Percentiles rank a stretch among this genome's conserved stretches.
phyloP scores from a whole-genome alignment of 2,329 filamentous ascomycete species.

The Sclerotinia nivalis region DNA sequence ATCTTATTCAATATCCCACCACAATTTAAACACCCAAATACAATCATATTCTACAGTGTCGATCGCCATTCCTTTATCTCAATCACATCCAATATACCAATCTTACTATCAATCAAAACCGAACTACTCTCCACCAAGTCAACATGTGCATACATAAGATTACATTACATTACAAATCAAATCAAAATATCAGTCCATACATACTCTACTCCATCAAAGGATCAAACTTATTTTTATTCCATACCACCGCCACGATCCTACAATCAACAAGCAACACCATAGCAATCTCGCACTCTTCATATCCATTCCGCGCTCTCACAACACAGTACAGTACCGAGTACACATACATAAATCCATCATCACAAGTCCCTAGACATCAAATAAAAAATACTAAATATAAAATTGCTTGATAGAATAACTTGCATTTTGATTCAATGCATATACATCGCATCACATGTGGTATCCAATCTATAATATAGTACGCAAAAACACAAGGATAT shows the following conservation, averaged over 20 bases:
- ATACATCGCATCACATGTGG: background rate
- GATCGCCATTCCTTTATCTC: too few relatives aligned
- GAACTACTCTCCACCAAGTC: background rate
- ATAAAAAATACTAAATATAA: background rate
- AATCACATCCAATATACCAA: too few relatives aligned
- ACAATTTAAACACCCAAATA: too few relatives aligned
- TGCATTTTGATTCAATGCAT: background rate
- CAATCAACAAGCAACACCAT: too few relatives aligned
- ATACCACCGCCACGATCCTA: too few relatives aligned
- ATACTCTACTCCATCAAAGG: too few relatives aligned
- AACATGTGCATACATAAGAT: background rate
- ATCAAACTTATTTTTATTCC: too few relatives aligned
- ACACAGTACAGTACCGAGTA: too few relatives aligned
- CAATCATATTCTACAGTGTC: too few relatives aligned
- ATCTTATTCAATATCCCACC: too few relatives aligned
- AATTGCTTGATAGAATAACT: background rate
- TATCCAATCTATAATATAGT: constrained; percentile 10
- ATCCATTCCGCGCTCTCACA: background rate
- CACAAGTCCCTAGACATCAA: background rate
- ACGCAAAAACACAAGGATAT: background rate
- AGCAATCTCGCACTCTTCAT: background rate
- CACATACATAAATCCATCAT: background rate
- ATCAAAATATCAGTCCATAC: too few relatives aligned
- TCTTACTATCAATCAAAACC: background rate
- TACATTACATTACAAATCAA: background rate